Conservation (phyloP, 2,329 filamentous ascomycete genomes). For the Lecanicillium sp. region DNA sequence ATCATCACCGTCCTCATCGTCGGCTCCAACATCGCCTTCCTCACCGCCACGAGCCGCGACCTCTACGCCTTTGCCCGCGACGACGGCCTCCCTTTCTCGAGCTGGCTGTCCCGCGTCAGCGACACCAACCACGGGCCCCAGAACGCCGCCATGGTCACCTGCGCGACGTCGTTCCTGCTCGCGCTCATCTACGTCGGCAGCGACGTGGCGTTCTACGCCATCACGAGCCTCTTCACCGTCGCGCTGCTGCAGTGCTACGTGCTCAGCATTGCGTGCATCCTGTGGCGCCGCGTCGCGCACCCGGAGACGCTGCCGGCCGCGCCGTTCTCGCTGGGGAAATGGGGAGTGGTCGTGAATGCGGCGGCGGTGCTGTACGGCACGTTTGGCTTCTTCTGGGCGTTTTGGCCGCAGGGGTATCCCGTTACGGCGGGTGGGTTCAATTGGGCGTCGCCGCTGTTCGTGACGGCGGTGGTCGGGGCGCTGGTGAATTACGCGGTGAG, state of each 20-base stretch:
- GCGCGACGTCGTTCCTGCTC: conserved; percentile 2
- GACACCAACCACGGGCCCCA: conserved; percentile 1
- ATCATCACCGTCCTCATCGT: background rate
- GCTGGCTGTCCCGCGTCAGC: conserved; percentile 9
- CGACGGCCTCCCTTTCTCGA: conserved; percentile 4
- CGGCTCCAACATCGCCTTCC: conserved; percentile 6
- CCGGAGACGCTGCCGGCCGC: conserved; percentile 14
- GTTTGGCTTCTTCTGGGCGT: conserved; percentile 17
- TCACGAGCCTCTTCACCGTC: conserved; percentile 14
- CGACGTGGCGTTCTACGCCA: conserved; percentile 16
- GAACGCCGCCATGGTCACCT: conserved; percentile 13
- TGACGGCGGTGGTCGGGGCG: conserved; percentile 6
- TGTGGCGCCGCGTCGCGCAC: conserved; percentile 14
- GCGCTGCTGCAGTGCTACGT: conserved; percentile 15
- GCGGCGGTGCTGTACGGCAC: conserved; percentile 3
- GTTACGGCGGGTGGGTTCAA: conserved; percentile 15
- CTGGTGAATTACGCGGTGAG: conserved; percentile 12
- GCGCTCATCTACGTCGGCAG: conserved; percentile 15
- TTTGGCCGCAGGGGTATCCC: conserved; percentile 15
- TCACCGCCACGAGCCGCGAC: conserved; percentile 4
- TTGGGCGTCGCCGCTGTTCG: conserved; percentile 14
- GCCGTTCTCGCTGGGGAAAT: conserved; percentile 14
- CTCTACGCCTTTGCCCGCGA: conserved; percentile 7
- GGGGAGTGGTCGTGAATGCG: conserved; percentile 12
- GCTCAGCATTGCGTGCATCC: conserved; percentile 15